Evolutionary conservation across 2,329 filamentous ascomycete species (phyloP), one percentile per base, ranked within the genome.

Genomic region (Zalaria sp.): DNA sequence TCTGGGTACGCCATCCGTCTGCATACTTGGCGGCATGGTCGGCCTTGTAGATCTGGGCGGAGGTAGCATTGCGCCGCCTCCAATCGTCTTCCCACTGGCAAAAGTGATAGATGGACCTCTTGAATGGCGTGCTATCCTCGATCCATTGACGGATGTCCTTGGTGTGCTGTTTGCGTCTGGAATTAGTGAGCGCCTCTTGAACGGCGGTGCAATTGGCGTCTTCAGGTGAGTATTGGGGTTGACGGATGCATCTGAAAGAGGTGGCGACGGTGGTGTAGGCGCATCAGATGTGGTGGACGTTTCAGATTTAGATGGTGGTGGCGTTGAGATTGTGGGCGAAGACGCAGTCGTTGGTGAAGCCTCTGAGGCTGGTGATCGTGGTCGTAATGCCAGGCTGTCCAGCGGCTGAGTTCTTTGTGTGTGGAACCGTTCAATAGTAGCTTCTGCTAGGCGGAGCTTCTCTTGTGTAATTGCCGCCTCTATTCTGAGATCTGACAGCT

Each of bases 401-500:
- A 71, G 62, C 43, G 67, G 61, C 31, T 59, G 62, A 36, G 71
- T 67, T 54, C 71, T 73, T 52, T 67, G 64, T 46, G 66, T 65
- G 47, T 69, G 63, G 49, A 70, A 64, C 26, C 64, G 58, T 44
- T 71, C 64, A 27, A 68, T 63, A 6, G 63, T 65, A 31, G 62
- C 62, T 53, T 78, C 72, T 31, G 74, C 68, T 43, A 88, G 83
- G 57, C 83, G 83, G 56, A 96, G 70, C 71, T 95, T 96, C 69
- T 94, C 86, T 56, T 91, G 82, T 54, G 89, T 75, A 54, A 98
- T 91, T 57, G 96, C 91, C 46, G 83, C 81, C 64, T 98, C 91
- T 47, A 98, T 86, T 68, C 86, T 93, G 51, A 95, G 72, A 58
- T 98, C 91, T 4, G 84, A 83, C 8, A 96, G 70, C 60, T 98